These are phyloP conservation scores for Parmales sp. DNA, from an alignment of 108 stramenopile species.

Conservation along the genomic window DNA sequence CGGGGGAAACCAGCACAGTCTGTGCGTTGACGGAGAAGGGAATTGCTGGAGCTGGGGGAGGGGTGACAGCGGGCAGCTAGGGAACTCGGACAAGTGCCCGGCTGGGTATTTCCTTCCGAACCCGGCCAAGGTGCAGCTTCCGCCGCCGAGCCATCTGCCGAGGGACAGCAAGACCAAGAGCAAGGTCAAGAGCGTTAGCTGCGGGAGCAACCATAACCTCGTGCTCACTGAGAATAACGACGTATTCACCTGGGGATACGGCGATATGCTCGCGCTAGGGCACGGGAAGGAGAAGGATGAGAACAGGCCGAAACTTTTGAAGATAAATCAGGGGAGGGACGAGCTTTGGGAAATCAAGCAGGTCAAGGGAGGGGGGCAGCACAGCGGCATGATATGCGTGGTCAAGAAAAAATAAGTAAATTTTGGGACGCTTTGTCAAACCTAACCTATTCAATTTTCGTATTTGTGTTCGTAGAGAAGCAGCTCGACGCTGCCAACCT, in stretches of 20 bases:
- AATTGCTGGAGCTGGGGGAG: slow-evolving; percentile 65
- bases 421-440: too few relatives aligned
- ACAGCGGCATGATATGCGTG: not conserved
- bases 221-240: slow-evolving; percentile 24
- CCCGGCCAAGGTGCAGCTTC: not conserved
- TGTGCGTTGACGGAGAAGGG: slow-evolving; percentile 54
- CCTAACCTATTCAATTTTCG: not conserved
- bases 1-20: slow-evolving; percentile 60
- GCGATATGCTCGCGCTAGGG: slow-evolving; percentile 32
- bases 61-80: slow-evolving; percentile 73
- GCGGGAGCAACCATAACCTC: slow-evolving; percentile 38
- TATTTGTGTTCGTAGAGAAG: too few relatives aligned
- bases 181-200: slow-evolving; percentile 16
- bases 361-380: slow-evolving; percentile 14
- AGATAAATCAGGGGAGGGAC: not conserved
- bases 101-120: slow-evolving; percentile 17
- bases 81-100: slow-evolving; percentile 31
- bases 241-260: slow-evolving; percentile 48
- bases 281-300: slow-evolving; percentile 24
- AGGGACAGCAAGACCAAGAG: slow-evolving; percentile 1
- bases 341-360: not conserved
- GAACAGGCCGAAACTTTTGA: slow-evolving; percentile 10
- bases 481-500: too few relatives aligned
- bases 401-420: too few relatives aligned
- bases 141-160: not conserved